Conservation (phyloP, 164 flowering plant genomes). For the Vitis rupestris region DNA sequence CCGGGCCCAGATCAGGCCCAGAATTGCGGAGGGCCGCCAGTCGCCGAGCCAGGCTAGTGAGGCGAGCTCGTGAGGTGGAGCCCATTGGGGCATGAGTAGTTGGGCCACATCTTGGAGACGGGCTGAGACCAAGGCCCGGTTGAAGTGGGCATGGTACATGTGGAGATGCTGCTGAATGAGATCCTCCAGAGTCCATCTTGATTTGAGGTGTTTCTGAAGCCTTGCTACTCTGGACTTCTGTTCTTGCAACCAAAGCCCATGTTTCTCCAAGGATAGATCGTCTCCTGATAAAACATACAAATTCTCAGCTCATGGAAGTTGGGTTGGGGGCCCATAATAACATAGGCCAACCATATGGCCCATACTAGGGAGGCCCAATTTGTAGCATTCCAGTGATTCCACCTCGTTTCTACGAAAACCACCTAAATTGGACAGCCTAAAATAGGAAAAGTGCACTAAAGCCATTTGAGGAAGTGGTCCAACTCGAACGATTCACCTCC, state of each 20-base stretch:
- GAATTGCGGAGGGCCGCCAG: slow-evolving; percentile 76
- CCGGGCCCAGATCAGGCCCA: slow-evolving; percentile 42
- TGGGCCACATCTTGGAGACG: slow-evolving; percentile 46
- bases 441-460: no score
- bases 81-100: slow-evolving; percentile 57
- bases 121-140: slow-evolving; percentile 33
- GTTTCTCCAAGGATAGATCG: slow-evolving; percentile 24
- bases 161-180: slow-evolving; percentile 59
- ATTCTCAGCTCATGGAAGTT: background rate
- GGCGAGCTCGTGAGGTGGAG: slow-evolving; percentile 59
- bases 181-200: slow-evolving; percentile 47
- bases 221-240: slow-evolving; percentile 48
- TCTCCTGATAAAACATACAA: slow-evolving; percentile 25
- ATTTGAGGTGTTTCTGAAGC: slow-evolving; percentile 55
- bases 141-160: slow-evolving; percentile 40
- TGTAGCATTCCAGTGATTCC: no score
- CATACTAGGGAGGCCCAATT: no score
- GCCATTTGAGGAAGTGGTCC: no score
- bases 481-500: no score
- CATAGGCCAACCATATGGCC: background rate
- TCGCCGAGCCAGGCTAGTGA: slow-evolving; percentile 73
- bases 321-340: background rate
- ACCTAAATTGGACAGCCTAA: no score
- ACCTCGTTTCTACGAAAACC: no score
- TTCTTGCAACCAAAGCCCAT: slow-evolving; percentile 53